These are phyloP conservation scores for Aspergillus homomorphus DNA, from an alignment of 495 filamentous ascomycete species.

Conservation along the genomic window DNA sequence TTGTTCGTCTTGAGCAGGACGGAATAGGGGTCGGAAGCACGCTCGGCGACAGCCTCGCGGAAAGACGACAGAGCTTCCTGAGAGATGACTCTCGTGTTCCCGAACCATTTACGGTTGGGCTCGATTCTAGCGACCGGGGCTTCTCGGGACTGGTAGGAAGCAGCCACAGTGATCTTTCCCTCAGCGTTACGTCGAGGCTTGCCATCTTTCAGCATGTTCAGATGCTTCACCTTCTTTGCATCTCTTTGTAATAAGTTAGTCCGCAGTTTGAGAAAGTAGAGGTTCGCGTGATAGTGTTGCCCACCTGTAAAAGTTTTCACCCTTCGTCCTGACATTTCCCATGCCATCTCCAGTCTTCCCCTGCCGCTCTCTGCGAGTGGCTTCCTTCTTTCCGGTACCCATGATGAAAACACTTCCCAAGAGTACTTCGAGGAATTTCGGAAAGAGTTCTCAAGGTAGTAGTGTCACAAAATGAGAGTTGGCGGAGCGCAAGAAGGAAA, in stretches of 20 bases:
- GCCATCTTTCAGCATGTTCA: slow-evolving; percentile 87
- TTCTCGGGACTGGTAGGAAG: slow-evolving; percentile 75
- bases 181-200: slow-evolving; percentile 69
- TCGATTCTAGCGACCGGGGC: slow-evolving; percentile 84
- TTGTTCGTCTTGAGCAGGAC: slow-evolving; percentile 94
- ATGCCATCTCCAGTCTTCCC: slow-evolving; percentile 81
- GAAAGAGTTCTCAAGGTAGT: slow-evolving; percentile 28
- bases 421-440: slow-evolving; percentile 23
- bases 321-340: slow-evolving; percentile 86
- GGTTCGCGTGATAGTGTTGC: neutral
- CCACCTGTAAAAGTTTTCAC: slow-evolving; percentile 91
- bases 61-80: slow-evolving; percentile 73
- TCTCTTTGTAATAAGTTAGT: slow-evolving; percentile 40
- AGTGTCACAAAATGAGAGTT: slow-evolving; percentile 32
- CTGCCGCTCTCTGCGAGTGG: slow-evolving; percentile 71
- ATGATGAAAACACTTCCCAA: slow-evolving; percentile 49
- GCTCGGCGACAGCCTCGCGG: slow-evolving; percentile 87
- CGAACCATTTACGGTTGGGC: slow-evolving; percentile 88
- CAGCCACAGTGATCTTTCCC: slow-evolving; percentile 77
- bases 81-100: slow-evolving; percentile 67
- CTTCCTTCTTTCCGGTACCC: slow-evolving; percentile 96
- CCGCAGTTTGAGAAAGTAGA: neutral
- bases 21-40: slow-evolving; percentile 84
- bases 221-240: slow-evolving; percentile 80
- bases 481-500: slow-evolving; percentile 40